Conservation (phyloP, 331 rosid species). For the Dryas integrifolia region DNA sequence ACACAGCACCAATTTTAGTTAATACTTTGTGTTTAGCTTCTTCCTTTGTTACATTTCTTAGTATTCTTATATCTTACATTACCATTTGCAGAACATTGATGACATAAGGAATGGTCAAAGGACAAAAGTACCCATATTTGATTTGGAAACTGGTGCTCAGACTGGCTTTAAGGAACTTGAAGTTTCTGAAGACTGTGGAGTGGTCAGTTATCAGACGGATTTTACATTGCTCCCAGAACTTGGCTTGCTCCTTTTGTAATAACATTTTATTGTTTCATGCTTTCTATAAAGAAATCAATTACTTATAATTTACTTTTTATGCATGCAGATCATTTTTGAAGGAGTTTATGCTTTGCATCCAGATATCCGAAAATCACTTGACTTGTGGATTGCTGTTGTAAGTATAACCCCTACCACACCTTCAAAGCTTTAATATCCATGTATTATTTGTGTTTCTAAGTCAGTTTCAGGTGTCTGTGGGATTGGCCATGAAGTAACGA, state of each 20-base stretch:
- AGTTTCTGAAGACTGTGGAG: constrained; percentile 99
- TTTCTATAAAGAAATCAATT: neutral
- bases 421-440: constrained; percentile 14
- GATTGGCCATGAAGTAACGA: neutral
- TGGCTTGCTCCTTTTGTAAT: constrained; percentile 21
- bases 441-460: constrained; percentile 18
- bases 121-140: constrained; percentile 89
- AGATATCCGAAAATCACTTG: constrained; percentile 81
- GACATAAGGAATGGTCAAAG: constrained; percentile 78
- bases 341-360: constrained; percentile 99
- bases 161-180: constrained; percentile 90
- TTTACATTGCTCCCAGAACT: constrained; percentile 20
- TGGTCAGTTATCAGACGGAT: constrained; percentile 56
- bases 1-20: neutral
- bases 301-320: constrained; percentile 20
- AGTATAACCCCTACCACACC: constrained; percentile 41
- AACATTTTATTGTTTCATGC: neutral
- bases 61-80: constrained; percentile 26
- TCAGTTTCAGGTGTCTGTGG: constrained; percentile 2
- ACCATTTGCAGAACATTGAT: constrained; percentile 72
- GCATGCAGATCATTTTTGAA: constrained; percentile 81
- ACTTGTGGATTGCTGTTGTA: constrained; percentile 99
- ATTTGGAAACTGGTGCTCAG: constrained; percentile 89
- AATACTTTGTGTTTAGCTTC: neutral
- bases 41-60: constrained; percentile 24